Evolutionary conservation across 2,329 filamentous ascomycete species (phyloP).

Genomic region (Arachnomyces sp.): DNA sequence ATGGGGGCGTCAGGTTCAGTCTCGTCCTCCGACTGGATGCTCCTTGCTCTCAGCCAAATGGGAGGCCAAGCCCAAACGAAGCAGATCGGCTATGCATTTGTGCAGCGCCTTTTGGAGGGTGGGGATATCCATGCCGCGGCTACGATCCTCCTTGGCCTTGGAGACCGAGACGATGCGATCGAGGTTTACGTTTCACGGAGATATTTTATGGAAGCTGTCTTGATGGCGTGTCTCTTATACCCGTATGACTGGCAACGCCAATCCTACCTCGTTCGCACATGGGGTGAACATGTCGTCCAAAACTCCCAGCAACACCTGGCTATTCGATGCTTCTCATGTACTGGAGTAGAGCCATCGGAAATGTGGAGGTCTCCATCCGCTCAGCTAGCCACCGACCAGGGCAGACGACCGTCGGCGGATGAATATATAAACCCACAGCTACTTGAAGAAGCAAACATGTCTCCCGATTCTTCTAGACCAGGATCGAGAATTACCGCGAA

Average conservation of each 20-base stretch:
- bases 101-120: slow-evolving; percentile 79
- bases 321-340: slow-evolving; percentile 87
- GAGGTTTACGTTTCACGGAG: slow-evolving; percentile 92
- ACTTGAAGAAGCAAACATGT: neutral
- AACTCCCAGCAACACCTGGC: slow-evolving; percentile 83
- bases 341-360: slow-evolving; percentile 72
- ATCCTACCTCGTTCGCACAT: slow-evolving; percentile 78
- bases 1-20: slow-evolving; percentile 71
- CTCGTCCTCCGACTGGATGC: slow-evolving; percentile 94
- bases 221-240: slow-evolving; percentile 75
- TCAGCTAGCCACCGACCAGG: slow-evolving; percentile 45
- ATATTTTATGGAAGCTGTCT: slow-evolving; percentile 83
- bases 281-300: slow-evolving; percentile 85
- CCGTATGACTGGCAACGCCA: slow-evolving; percentile 87
- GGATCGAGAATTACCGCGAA: slow-evolving; percentile 50
- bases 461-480: slow-evolving; percentile 28
- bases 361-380: slow-evolving; percentile 83
- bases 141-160: slow-evolving; percentile 85
- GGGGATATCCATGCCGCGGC: slow-evolving; percentile 88
- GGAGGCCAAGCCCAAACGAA: slow-evolving; percentile 70
- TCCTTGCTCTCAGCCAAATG: slow-evolving; percentile 83
- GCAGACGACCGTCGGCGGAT: slow-evolving; percentile 27
- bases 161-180: slow-evolving; percentile 87
- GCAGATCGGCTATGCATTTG: slow-evolving; percentile 82
- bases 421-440: slow-evolving; percentile 58